These are phyloP conservation scores for Alternaria arborescens DNA, from an alignment of 2,329 filamentous ascomycete species.

Conservation along the genomic window DNA sequence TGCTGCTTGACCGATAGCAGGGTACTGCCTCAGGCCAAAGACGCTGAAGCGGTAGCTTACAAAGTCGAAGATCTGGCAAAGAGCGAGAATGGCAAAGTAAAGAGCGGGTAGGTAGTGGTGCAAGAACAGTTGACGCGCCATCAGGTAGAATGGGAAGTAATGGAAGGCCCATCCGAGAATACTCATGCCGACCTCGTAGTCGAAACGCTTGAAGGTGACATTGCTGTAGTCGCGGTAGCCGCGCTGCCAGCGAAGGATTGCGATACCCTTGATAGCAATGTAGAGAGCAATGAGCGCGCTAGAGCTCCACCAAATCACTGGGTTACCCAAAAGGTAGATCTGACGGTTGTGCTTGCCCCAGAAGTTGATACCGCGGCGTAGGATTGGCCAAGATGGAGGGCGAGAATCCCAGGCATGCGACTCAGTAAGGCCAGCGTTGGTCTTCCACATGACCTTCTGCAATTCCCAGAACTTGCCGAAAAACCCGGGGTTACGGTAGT, in stretches of 20 bases:
- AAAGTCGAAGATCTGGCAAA: conserved; percentile 92
- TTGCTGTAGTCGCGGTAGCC: conserved; percentile 86
- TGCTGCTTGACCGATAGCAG: conserved; percentile 76
- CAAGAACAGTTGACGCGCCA: conserved; percentile 97
- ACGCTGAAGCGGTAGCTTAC: conserved; percentile 74
- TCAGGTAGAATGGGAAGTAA: conserved; percentile 98
- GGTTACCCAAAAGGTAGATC: conserved; percentile 93
- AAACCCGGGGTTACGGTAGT: conserved; percentile 94
- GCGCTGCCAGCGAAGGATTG: conserved; percentile 92
- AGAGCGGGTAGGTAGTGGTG: conserved; percentile 98
- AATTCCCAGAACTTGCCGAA: conserved; percentile 98
- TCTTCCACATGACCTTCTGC: conserved; percentile 98
- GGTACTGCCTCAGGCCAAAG: conserved; percentile 73
- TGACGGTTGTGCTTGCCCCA: conserved; percentile 95
- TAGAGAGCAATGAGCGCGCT: conserved; percentile 81
- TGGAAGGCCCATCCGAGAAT: conserved; percentile 96
- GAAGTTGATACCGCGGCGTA: conserved; percentile 97
- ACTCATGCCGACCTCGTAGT: conserved; percentile 91
- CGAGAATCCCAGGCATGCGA: conserved; percentile 98
- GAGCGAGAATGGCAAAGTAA: conserved; percentile 89
- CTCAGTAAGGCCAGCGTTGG: conserved; percentile 94
- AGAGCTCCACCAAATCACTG: conserved; percentile 89
- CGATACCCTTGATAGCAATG: conserved; percentile 83
- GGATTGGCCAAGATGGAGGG: conserved; percentile 89
- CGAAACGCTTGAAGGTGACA: conserved; percentile 90